A percentile compares a stretch with the other conserved stretches of the same genome.
Conservation (phyloP, 2,329 filamentous ascomycete genomes). For the Macrophomina phaseolina region DNA sequence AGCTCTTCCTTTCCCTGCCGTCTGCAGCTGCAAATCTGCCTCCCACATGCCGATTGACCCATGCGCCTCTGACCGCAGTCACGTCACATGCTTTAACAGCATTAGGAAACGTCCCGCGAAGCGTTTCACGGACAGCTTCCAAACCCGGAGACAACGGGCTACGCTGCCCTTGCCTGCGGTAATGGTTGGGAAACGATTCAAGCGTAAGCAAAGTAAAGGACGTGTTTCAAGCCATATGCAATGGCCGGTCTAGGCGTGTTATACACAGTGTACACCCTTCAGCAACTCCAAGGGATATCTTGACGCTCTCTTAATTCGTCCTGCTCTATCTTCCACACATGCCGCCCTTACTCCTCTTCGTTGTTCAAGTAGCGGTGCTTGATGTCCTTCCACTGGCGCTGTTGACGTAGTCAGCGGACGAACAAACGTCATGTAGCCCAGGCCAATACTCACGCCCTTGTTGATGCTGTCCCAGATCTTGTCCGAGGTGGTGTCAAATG, state of each 20-base stretch:
- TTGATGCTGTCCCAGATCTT: conserved; percentile 90
- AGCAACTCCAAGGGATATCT: conserved; percentile 11
- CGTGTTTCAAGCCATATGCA: conserved; percentile 9
- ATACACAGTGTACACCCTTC: conserved; percentile 18
- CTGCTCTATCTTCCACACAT: conserved; percentile 11
- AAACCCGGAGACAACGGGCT: neutral
- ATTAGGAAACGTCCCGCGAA: neutral
- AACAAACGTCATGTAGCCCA: neutral
- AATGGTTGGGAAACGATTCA: neutral
- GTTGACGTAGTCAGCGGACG: conserved; percentile 36
- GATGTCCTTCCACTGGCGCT: conserved; percentile 99
- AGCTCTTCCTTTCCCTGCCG: neutral
- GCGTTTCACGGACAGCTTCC: neutral
- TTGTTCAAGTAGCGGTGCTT: conserved; percentile 82
- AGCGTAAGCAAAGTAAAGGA: neutral
- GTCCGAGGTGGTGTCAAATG: conserved; percentile 82
- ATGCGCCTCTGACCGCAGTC: no score
- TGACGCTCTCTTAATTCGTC: conserved; percentile 12
- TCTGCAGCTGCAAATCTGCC: neutral
- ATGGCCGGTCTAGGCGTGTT: conserved; percentile 21
- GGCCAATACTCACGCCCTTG: conserved; percentile 74
- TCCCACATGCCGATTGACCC: no score
- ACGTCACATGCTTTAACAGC: neutral
- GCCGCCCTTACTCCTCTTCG: conserved; percentile 64
- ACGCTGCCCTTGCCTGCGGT: neutral